phyloP scores from a whole-genome alignment of 495 filamentous ascomycete genomes.

The Lophiostoma macrostomum region DNA sequence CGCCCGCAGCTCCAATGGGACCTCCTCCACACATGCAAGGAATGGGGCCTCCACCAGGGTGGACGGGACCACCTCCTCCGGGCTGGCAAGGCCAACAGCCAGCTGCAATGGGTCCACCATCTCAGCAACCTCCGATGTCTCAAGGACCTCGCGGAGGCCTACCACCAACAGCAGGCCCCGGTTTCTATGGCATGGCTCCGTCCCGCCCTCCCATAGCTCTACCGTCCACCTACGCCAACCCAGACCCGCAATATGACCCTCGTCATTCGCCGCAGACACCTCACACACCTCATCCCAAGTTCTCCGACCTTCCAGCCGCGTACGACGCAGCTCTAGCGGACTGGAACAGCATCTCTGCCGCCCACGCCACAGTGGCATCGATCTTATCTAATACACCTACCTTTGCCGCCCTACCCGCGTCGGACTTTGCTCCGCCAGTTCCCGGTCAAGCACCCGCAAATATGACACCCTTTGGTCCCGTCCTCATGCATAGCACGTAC shows the following conservation, averaged over 20 bases:
- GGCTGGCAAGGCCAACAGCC: slow-evolving; percentile 2
- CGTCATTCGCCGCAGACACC: slow-evolving; percentile 3
- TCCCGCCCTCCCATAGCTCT: slow-evolving; percentile 47
- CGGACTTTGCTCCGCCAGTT: slow-evolving; percentile 63
- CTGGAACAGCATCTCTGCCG: slow-evolving; percentile 71
- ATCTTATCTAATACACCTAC: slow-evolving; percentile 61
- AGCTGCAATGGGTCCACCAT: slow-evolving; percentile 10
- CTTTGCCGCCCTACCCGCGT: slow-evolving; percentile 73
- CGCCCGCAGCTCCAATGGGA: slow-evolving; percentile 29
- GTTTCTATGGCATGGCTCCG: slow-evolving; percentile 65
- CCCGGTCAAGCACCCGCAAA: slow-evolving; percentile 28
- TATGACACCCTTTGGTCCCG: slow-evolving; percentile 73
- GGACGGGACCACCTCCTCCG: slow-evolving; percentile 14
- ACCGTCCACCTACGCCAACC: slow-evolving; percentile 55
- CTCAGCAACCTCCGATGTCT: slow-evolving; percentile 2
- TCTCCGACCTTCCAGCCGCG: slow-evolving; percentile 56
- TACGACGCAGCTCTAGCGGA: slow-evolving; percentile 70
- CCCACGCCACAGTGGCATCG: slow-evolving; percentile 62
- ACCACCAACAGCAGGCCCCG: slow-evolving; percentile 31
- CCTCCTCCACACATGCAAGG: slow-evolving; percentile 22
- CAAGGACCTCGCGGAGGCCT: slow-evolving; percentile 11
- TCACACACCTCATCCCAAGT: slow-evolving; percentile 31
- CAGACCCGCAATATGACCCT: slow-evolving; percentile 4
- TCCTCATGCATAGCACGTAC: slow-evolving; percentile 79
- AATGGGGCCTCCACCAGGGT: slow-evolving; percentile 17